A percentile compares a stretch with the other conserved stretches of the same genome.
These are phyloP conservation scores for Aciculoconidium aculeatum DNA, from an alignment of 805 yeast genomes.

Conservation along the genomic window DNA sequence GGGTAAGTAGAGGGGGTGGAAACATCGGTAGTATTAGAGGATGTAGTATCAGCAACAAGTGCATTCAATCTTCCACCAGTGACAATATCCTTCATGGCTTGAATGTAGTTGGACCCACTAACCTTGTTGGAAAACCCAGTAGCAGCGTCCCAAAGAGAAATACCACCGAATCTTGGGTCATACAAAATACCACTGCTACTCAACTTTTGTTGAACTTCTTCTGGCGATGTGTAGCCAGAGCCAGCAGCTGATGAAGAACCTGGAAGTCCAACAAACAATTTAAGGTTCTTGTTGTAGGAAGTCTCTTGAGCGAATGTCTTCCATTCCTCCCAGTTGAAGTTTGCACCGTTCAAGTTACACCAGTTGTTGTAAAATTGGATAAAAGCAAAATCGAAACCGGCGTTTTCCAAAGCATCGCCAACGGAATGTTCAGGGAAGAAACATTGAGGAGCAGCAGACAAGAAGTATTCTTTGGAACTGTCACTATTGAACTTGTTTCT, in stretches of 20 bases:
- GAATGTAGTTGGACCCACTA: constrained; percentile 12
- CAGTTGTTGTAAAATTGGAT: constrained; percentile 88
- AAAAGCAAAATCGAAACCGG: constrained; percentile 73
- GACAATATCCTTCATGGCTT: constrained; percentile 15
- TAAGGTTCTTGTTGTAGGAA: constrained; percentile 65
- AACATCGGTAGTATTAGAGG: too few relatives aligned
- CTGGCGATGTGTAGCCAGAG: constrained; percentile 42
- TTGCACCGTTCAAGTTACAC: constrained; percentile 43
- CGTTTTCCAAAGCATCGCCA: constrained; percentile 31
- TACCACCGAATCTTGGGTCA: constrained; percentile 29
- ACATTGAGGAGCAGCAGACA: constrained; percentile 93
- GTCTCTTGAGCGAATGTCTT: constrained; percentile 47
- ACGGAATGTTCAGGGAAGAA: constrained; percentile 65
- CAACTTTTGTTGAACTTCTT: constrained; percentile 12
- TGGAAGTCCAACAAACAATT: constrained; percentile 72
- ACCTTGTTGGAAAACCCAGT: constrained; percentile 16
- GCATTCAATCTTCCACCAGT: constrained; percentile 2
- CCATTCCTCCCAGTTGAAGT: constrained; percentile 72
- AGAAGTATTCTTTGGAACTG: constrained; percentile 53
- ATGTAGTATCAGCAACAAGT: too few relatives aligned
- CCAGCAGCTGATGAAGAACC: constrained; percentile 43
- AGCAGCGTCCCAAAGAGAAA: constrained; percentile 33
- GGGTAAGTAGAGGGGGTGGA: too few relatives aligned
- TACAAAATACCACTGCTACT: constrained; percentile 11
- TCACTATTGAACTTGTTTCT: constrained; percentile 13